Base-by-base conservation (phyloP, 441 rosid species). In the Daphne laureola region DNA sequence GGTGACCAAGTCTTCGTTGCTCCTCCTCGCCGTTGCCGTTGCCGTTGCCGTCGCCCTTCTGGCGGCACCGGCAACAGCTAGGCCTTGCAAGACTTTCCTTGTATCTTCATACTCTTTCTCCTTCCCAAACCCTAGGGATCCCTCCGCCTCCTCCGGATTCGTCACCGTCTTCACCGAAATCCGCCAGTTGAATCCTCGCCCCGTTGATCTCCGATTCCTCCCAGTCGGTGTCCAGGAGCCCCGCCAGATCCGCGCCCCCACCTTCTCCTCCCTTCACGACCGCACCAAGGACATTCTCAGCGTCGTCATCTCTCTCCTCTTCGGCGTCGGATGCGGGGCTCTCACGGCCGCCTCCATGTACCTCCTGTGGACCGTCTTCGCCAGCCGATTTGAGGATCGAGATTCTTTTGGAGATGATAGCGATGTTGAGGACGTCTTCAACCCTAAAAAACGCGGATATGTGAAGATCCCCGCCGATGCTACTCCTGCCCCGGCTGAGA, bases 251-350 rank as follows among this genome's bases (percentile, higher is more conserved):
- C 38, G 11, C 11, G 38, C 9, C 11, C 38, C 38, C 36, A 83
- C 75, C 49, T 57, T 78, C 51, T 62, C 58, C 60, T 87, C 96
- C 17, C 81, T 91, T 46, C 89, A 76, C 14, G 90, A 92, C 35
- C 94, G 94, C 11, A 72, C 90, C 14, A 81, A 73, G 70, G 98
- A 92, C 51, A 92, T 92, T 51, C 79, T 92, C 15, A 89, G 94
- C 68, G 94, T 89, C 38, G 90, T 92, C 5, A 78, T 84, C 6
- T 90, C 92, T 31, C 73, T 92, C 54, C 75, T 92, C 1, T 86
- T 92, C 46, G 97, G 97, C 0, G 98, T 86, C 54, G 97, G 96
- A 0, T 92, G 96, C 43, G 98, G 98, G 8, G 94, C 94, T 43
- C 83, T 92, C 43, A 86, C 98, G 4, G 96, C 92, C 8, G 85